A percentile compares a stretch with the other conserved stretches of the same genome.
phyloP scores from a whole-genome alignment of 495 filamentous ascomycete genomes.

The Trichoderma reesei region DNA sequence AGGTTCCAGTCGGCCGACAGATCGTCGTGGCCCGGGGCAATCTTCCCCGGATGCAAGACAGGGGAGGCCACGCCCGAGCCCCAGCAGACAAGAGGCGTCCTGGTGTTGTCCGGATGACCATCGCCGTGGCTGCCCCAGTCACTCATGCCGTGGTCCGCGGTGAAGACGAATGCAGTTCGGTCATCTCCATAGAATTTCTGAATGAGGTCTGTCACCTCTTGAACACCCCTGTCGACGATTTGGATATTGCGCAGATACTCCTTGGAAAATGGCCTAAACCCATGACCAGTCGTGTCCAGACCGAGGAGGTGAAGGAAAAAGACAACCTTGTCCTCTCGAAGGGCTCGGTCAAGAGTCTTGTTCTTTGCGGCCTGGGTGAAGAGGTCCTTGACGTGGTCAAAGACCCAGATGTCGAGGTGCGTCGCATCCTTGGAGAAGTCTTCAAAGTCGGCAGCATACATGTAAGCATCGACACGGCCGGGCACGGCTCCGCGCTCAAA shows the following conservation, averaged over 20 bases:
- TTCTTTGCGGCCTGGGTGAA: constrained; percentile 73
- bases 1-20: constrained; percentile 85
- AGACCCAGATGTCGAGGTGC: constrained; percentile 87
- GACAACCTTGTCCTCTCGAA: constrained; percentile 78
- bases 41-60: constrained; percentile 38
- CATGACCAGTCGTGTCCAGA: constrained; percentile 86
- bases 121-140: constrained; percentile 98
- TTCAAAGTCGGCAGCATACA: constrained; percentile 75
- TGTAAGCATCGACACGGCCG: constrained; percentile 72
- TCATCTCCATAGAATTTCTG: constrained; percentile 87
- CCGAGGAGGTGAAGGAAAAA: constrained; percentile 98
- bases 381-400: constrained; percentile 79
- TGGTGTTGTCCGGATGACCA: constrained; percentile 94
- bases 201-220: constrained; percentile 70
- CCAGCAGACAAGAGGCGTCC: constrained; percentile 90
- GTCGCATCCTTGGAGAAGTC: constrained; percentile 79
- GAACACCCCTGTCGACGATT: constrained; percentile 80
- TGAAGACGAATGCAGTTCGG: constrained; percentile 92
- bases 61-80: constrained; percentile 85
- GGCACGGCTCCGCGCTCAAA: constrained; percentile 90
- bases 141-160: constrained; percentile 97
- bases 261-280: constrained; percentile 80
- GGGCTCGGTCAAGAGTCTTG: constrained; percentile 58
- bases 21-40: constrained; percentile 78
- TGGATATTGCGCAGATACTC: constrained; percentile 95